A percentile compares a stretch with the other conserved stretches of the same genome.
Conservation (phyloP, 1,284 basidiomycete species). For the Ganoderma resinaceum region DNA sequence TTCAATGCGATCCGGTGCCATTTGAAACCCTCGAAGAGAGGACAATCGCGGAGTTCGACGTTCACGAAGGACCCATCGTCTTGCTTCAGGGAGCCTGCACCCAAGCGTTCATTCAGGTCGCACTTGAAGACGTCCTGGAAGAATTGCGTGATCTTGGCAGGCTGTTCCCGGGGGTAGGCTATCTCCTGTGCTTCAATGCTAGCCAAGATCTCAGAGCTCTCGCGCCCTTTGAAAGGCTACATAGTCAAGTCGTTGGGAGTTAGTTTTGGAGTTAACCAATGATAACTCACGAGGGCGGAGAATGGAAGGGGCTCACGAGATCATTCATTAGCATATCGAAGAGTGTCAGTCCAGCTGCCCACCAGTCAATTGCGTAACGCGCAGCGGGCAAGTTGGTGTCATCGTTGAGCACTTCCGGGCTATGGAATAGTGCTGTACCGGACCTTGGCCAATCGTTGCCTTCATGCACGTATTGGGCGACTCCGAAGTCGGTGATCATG, state of each 20-base stretch:
- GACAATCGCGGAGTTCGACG: constrained; percentile 29
- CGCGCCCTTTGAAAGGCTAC: neutral
- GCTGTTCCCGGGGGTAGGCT: constrained; percentile 31
- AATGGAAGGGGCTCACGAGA: constrained; percentile 45
- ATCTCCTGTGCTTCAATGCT: neutral
- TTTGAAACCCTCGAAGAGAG: constrained; percentile 33
- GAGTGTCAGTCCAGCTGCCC: constrained; percentile 76
- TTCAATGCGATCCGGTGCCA: constrained; percentile 24
- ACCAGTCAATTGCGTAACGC: constrained; percentile 52
- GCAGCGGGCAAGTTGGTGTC: neutral
- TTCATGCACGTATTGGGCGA: constrained; percentile 58
- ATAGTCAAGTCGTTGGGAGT: neutral
- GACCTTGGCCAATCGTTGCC: constrained; percentile 52
- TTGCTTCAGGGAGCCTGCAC: constrained; percentile 39
- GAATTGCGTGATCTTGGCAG: constrained; percentile 48
- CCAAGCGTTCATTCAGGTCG: constrained; percentile 48
- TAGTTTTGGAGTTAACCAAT: too few species aligned
- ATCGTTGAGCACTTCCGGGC: constrained; percentile 14
- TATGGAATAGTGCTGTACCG: constrained; percentile 73
- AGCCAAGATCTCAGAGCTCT: neutral
- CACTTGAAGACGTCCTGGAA: constrained; percentile 46
- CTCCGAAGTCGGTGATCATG: constrained; percentile 78
- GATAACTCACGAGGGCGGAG: neutral
- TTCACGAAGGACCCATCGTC: constrained; percentile 25
- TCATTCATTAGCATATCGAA: constrained; percentile 77